Evolutionary conservation across 2,329 filamentous ascomycete species (phyloP), one percentile per base, ranked within the genome.

Genomic region (Hymenoscyphus repandus): DNA sequence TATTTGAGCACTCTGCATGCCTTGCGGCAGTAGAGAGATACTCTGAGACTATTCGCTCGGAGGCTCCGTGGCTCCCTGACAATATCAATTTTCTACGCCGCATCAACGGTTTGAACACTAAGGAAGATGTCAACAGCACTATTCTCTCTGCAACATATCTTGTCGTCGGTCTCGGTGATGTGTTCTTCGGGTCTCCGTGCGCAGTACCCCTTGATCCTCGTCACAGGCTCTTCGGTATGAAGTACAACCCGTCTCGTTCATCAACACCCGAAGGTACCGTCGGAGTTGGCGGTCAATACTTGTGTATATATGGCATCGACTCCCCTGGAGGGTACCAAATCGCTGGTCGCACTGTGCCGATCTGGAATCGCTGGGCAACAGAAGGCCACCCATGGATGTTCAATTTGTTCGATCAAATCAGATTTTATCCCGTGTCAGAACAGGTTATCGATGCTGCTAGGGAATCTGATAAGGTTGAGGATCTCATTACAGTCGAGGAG

Each of bases 241-340:
- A 72, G 56, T 70, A 68, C 52, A 71, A 72, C 50, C 68, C 70
- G 0, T 65, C 66, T 3, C 60, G 69, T 1, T 58, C 62, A 2
- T 67, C 61, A 17, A 72, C 70, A 0, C 69, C 69, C 0, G 59
- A 61, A 3, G 70, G 69, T 1, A 66, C 69, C 0, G 59, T 73
- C 2, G 68, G 67, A 0, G 62, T 68, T 5, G 70, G 70, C 3
- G 69, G 71, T 0, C 63, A 62, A 3, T 50, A 65, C 11, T 57
- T 71, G 11, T 62, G 66, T 27, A 63, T 71, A 6, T 73, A 73
- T 45, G 64, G 68, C 0, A 62, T 66, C 1, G 69, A 68, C 20
- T 57, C 61, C 5, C 70, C 70, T 0, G 71, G 71, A 3, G 71
- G 71, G 0, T 73, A 72, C 58, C 65, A 65, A 64, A 60, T 70